A percentile compares a stretch with the other conserved stretches of the same genome.
These are phyloP conservation scores for Auriscalpium vulgare DNA, from an alignment of 768 basidiomycete genomes.

Conservation along the genomic window DNA sequence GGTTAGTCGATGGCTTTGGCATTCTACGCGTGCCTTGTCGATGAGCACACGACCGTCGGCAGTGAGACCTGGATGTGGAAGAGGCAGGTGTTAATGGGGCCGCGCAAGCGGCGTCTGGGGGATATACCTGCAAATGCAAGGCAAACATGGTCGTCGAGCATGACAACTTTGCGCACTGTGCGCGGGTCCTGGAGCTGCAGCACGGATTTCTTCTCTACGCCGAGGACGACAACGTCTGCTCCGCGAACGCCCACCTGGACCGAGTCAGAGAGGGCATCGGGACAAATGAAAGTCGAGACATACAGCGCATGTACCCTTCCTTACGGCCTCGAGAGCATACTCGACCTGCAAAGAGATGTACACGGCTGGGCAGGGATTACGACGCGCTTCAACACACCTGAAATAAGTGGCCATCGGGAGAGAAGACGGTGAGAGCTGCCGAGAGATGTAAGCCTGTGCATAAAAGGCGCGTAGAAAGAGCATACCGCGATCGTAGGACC, in stretches of 20 bases:
- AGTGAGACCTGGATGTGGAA: slow-evolving; percentile 63
- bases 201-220: slow-evolving; percentile 98
- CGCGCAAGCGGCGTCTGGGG: background rate
- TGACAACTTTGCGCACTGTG: slow-evolving; percentile 95
- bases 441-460: background rate
- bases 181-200: slow-evolving; percentile 96
- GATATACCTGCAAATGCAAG: slow-evolving; percentile 90
- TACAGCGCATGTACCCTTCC: slow-evolving; percentile 96
- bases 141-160: slow-evolving; percentile 97
- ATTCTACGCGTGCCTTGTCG: slow-evolving; percentile 96
- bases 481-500: slow-evolving; percentile 95
- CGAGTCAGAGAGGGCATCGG: slow-evolving; percentile 2
- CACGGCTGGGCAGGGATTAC: slow-evolving; percentile 1
- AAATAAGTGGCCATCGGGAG: slow-evolving; percentile 97
- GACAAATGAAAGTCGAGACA: slow-evolving; percentile 18
- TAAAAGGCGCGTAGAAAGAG: background rate
- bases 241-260: slow-evolving; percentile 90
- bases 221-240: slow-evolving; percentile 89
- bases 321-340: slow-evolving; percentile 96
- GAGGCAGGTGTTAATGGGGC: slow-evolving; percentile 4
- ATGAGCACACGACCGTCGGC: slow-evolving; percentile 97
- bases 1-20: slow-evolving; percentile 92
- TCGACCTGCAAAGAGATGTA: slow-evolving; percentile 64
- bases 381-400: slow-evolving; percentile 46
- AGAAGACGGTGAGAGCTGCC: slow-evolving; percentile 92